A percentile compares a stretch with the other conserved stretches of the same genome.
Conservation (phyloP, 208 protist genomes). For the Porcisia deanei region DNA sequence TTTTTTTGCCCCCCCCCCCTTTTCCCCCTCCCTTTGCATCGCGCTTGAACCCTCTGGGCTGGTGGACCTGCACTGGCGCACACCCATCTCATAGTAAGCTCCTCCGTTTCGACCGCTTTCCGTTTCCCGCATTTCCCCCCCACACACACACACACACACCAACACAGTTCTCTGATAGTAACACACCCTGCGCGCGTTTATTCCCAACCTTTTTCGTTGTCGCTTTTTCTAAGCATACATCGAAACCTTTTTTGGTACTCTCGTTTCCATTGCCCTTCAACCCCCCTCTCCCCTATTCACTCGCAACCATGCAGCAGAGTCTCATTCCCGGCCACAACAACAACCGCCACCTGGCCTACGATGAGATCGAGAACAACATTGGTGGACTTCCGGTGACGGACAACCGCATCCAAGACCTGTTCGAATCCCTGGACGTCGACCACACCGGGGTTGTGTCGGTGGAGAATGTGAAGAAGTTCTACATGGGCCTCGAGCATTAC, state of each 20-base stretch:
- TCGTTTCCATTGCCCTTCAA: conserved; percentile 2
- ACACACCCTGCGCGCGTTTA: neutral
- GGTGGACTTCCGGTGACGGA: conserved; percentile 90
- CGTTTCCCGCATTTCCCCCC: neutral
- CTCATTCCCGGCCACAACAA: conserved; percentile 91
- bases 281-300: conserved; percentile 6
- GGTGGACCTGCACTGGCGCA: neutral
- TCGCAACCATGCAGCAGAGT: conserved; percentile 71
- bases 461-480: conserved; percentile 86
- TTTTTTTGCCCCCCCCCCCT: neutral
- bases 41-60: neutral
- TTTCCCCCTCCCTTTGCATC: neutral
- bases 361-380: conserved; percentile 94
- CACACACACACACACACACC: neutral
- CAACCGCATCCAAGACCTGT: conserved; percentile 88
- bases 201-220: neutral
- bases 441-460: conserved; percentile 70
- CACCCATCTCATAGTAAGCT: conserved; percentile 3
- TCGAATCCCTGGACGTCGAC: conserved; percentile 83
- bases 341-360: conserved; percentile 86
- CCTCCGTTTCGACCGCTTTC: neutral
- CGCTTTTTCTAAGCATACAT: neutral
- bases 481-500: conserved; percentile 85
- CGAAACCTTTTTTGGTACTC: neutral
- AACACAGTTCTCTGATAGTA: neutral